A percentile compares a stretch with the other conserved stretches of the same genome.
phyloP scores from a whole-genome alignment of 768 basidiomycete genomes.

The Nidula microcarpa region DNA sequence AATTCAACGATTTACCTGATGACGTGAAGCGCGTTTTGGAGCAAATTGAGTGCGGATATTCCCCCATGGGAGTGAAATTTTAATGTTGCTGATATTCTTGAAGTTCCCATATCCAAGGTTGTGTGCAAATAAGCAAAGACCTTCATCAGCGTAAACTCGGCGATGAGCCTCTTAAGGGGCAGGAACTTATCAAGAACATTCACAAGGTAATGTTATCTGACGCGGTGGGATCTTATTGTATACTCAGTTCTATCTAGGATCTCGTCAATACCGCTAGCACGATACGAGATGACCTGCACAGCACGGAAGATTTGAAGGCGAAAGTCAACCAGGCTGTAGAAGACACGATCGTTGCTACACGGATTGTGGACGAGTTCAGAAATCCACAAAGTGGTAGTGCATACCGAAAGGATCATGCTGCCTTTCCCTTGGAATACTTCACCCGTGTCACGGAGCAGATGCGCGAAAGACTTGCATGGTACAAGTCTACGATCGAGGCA shows the following conservation, averaged over 20 bases:
- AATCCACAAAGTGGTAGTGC: conserved; percentile 69
- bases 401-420: conserved; percentile 74
- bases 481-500: conserved; percentile 79
- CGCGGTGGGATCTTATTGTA: neutral
- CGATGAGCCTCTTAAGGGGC: conserved; percentile 69
- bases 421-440: conserved; percentile 86
- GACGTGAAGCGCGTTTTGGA: conserved; percentile 62
- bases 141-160: conserved; percentile 74
- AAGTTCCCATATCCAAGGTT: conserved; percentile 72
- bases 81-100: conserved; percentile 5
- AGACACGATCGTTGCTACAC: conserved; percentile 75
- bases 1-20: conserved; percentile 82
- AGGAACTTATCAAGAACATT: conserved; percentile 61
- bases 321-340: conserved; percentile 78
- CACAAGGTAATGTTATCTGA: conserved; percentile 48
- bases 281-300: conserved; percentile 62
- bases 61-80: neutral
- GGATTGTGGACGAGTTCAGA: conserved; percentile 75
- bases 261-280: conserved; percentile 57
- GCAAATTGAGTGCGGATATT: conserved; percentile 66
- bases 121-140: conserved; percentile 77
- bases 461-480: conserved; percentile 70
- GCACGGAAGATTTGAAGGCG: conserved; percentile 65
- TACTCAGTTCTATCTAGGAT: conserved; percentile 41
- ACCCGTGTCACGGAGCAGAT: conserved; percentile 68